Percentiles rank a stretch among this genome's conserved stretches.
These are phyloP conservation scores for Kurtzmaniella natalensis DNA, from an alignment of 1,139 yeast species.

Conservation along the genomic window DNA sequence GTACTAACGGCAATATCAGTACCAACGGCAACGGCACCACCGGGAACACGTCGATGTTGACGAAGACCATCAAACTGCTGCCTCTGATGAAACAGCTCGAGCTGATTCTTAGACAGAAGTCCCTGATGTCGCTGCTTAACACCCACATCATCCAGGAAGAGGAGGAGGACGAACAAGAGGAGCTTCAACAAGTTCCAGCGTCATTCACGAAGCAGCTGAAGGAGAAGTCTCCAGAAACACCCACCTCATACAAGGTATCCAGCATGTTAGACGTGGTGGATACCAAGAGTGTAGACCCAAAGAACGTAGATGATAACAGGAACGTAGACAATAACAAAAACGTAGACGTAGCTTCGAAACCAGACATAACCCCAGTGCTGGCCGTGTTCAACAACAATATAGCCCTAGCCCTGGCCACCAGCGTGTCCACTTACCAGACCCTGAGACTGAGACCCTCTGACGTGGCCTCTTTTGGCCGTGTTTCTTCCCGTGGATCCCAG, in stretches of 20 bases:
- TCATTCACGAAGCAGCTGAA: too few relatives aligned
- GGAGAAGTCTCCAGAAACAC: too few relatives aligned
- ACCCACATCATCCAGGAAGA: background rate
- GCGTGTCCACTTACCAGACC: background rate
- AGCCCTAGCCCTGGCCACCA: background rate
- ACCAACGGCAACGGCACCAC: background rate
- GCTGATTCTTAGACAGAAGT: background rate
- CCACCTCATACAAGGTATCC: too few relatives aligned
- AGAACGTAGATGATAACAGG: too few relatives aligned
- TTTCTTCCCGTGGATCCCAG: background rate
- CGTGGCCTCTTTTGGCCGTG: background rate
- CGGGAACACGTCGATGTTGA: background rate
- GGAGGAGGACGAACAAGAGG: background rate
- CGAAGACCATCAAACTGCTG: constrained; percentile 1
- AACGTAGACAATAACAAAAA: too few relatives aligned
- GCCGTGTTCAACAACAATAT: background rate
- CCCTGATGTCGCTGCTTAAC: background rate
- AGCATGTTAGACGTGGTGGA: too few relatives aligned
- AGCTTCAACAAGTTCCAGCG: too few relatives aligned
- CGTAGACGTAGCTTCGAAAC: too few relatives aligned
- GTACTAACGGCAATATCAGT: too few relatives aligned
- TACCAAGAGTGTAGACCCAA: too few relatives aligned
- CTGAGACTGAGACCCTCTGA: background rate
- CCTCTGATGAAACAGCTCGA: constrained; percentile 4
- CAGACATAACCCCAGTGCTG: too few relatives aligned